Conservation (phyloP, 2,329 filamentous ascomycete genomes). For the Sclerotinia glacialis region DNA sequence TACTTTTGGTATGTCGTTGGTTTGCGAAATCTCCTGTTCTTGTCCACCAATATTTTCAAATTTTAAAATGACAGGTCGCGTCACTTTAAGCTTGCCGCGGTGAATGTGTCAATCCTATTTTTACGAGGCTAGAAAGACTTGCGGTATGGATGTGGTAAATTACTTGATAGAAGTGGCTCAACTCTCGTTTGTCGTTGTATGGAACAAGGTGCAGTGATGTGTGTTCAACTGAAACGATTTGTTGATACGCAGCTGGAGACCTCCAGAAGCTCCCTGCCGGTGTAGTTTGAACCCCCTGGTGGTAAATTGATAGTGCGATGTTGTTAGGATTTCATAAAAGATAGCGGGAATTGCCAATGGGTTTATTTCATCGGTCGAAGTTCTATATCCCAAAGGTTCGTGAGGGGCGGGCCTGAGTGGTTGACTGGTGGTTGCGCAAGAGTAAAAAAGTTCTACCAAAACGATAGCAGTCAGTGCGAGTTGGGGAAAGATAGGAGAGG, state of each 20-base stretch:
- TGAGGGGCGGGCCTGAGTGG: conserved; percentile 14
- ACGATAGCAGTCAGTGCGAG: conserved; percentile 14
- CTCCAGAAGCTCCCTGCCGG: not conserved
- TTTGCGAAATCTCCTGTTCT: not conserved
- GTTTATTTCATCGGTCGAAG: conserved; percentile 1
- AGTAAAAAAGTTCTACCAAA: conserved; percentile 13
- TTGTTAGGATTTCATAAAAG: conserved; percentile 6
- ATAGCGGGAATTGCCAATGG: conserved; percentile 15
- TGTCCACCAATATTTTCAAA: conserved; percentile 3
- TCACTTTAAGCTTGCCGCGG: conserved; percentile 4
- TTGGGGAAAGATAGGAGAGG: not conserved
- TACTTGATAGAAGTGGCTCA: conserved; percentile 3
- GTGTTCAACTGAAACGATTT: conserved; percentile 8
- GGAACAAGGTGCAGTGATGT: conserved; percentile 4
- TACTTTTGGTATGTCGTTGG: not conserved
- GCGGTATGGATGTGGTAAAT: not conserved
- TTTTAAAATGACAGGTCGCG: conserved; percentile 9
- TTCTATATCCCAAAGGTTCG: conserved; percentile 13
- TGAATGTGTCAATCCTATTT: conserved; percentile 10
- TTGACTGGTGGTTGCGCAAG: conserved; percentile 18
- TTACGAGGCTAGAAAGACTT: conserved; percentile 9
- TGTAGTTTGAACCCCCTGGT: not conserved
- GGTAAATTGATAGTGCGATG: conserved; percentile 12
- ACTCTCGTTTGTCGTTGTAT: conserved; percentile 12
- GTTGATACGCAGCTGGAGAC: conserved; percentile 1